phyloP scores from a whole-genome alignment of 768 basidiomycete genomes.

The Tephrocybe sp. region DNA sequence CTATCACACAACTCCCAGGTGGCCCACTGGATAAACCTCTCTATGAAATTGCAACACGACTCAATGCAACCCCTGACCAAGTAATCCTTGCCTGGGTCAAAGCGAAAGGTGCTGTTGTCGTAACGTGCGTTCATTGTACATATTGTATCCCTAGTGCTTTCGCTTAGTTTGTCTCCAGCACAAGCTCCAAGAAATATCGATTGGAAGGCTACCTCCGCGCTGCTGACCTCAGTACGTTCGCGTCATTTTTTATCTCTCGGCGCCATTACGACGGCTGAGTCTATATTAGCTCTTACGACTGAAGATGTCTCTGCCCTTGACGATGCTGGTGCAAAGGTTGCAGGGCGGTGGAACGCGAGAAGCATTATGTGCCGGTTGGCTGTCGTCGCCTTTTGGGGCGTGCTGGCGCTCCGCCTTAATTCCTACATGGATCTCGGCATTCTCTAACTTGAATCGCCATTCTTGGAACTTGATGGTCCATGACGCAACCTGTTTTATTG shows the following conservation, averaged over 20 bases:
- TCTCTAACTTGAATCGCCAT: too few species aligned
- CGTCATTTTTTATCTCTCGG: background rate
- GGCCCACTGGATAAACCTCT: slow-evolving; percentile 67
- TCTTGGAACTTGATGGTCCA: too few species aligned
- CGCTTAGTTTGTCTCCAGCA: slow-evolving; percentile 32
- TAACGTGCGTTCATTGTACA: slow-evolving; percentile 44
- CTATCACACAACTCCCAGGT: slow-evolving; percentile 56
- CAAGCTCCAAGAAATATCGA: slow-evolving; percentile 64
- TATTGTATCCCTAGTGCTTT: background rate
- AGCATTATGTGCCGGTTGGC: slow-evolving; percentile 14
- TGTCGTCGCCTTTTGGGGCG: slow-evolving; percentile 19
- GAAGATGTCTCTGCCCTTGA: slow-evolving; percentile 59
- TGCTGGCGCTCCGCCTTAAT: slow-evolving; percentile 21
- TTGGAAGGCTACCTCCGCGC: slow-evolving; percentile 68
- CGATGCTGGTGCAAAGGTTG: slow-evolving; percentile 45
- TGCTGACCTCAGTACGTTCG: slow-evolving; percentile 56
- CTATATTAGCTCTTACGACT: slow-evolving; percentile 41
- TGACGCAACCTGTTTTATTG: too few species aligned
- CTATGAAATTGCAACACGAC: slow-evolving; percentile 47
- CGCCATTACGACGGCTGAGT: background rate
- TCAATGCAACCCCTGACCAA: slow-evolving; percentile 59
- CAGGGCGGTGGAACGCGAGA: too few species aligned
- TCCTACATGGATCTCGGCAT: slow-evolving; percentile 22
- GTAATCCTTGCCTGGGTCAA: slow-evolving; percentile 73
- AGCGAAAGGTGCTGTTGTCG: slow-evolving; percentile 62